Evolutionary conservation across 2,329 filamentous ascomycete genomes (phyloP), one percentile per base, ranked within the genome.

Genomic region (Sporothrix humicola): DNA sequence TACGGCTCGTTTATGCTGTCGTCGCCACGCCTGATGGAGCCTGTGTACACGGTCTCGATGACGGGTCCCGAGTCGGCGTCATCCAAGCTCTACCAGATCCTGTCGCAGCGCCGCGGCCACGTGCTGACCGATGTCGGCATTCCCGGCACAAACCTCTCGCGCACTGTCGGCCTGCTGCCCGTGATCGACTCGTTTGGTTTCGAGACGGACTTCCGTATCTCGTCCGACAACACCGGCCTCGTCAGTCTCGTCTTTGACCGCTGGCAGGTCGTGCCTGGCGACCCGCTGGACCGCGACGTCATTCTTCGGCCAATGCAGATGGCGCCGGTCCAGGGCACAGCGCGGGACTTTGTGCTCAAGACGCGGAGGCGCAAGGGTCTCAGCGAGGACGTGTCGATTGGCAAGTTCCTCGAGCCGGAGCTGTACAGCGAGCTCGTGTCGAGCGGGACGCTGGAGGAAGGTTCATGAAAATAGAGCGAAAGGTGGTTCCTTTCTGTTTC

Each of bases 111-210:
- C 74, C 88, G 96, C 77, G 96, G 96, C 0, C 96, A 99, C 82
- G 95, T 99, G 42, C 86, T 99, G 37, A 91, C 93, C n/a, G 96
- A 99, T 80, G 94, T 93, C 0, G 95, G 95, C 15, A 93, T 99
- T 75, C 94, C 95, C 0, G 96, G 96, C 31, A 98, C 96, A 10
- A 96, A 95, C 4, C 87, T 99, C 12, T 98, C 98, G 83, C 92
- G 93, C 26, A 95, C 98, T 71, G 93, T 91, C 78, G 96, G 96
- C 3, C 86, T 98, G 69, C 90, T 99, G 73, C 96, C 96, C 10
- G 96, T 98, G 74, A 97, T 99, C 80, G 96, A 99, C 84, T 94
- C 91, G 44, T 99, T 99, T 79, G 96, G 96, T 23, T 98, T 99
- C 82, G 96, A 99, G 85, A 98, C 96, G 15, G 96, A 99, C 84